phyloP scores from a whole-genome alignment of 495 filamentous ascomycete genomes.

The Patellaria atrata region DNA sequence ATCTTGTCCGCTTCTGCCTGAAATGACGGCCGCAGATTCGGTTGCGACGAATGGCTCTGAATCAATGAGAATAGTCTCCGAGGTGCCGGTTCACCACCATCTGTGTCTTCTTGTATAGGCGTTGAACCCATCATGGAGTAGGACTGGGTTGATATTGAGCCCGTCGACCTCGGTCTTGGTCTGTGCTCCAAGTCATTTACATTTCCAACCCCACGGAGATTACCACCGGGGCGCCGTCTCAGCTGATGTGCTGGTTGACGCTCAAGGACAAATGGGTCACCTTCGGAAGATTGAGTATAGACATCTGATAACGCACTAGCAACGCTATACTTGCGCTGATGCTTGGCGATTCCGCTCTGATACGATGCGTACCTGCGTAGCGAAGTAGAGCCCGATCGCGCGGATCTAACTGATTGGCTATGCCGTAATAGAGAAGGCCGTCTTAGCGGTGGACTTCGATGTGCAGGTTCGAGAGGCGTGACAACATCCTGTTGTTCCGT shows the following conservation, averaged over 20 bases:
- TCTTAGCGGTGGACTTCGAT: no score
- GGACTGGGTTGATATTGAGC: slow-evolving; percentile 51
- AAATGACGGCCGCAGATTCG: slow-evolving; percentile 70
- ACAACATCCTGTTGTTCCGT: no score
- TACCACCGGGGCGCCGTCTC: slow-evolving; percentile 74
- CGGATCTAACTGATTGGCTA: slow-evolving; percentile 11
- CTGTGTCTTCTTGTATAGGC: slow-evolving; percentile 3
- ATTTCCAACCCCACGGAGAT: slow-evolving; percentile 66
- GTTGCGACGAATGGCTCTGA: slow-evolving; percentile 60
- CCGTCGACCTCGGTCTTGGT: slow-evolving; percentile 53
- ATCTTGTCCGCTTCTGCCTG: slow-evolving; percentile 80
- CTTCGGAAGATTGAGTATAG: slow-evolving; percentile 29
- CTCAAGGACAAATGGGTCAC: slow-evolving; percentile 27
- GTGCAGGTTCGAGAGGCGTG: no score
- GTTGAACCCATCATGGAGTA: slow-evolving; percentile 21
- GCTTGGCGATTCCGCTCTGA: slow-evolving; percentile 52
- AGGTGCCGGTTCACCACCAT: slow-evolving; percentile 1
- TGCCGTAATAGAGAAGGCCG: slow-evolving; percentile 13
- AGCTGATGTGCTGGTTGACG: slow-evolving; percentile 41
- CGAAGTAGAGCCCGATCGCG: slow-evolving; percentile 14
- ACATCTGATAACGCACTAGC: slow-evolving; percentile 35
- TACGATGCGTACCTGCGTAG: slow-evolving; percentile 56
- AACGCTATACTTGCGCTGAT: slow-evolving; percentile 43
- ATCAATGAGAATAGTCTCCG: slow-evolving; percentile 41
- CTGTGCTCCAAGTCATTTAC: slow-evolving; percentile 51